Conservation (phyloP, 495 filamentous ascomycete species). For the Talaromyces wortmannii region DNA sequence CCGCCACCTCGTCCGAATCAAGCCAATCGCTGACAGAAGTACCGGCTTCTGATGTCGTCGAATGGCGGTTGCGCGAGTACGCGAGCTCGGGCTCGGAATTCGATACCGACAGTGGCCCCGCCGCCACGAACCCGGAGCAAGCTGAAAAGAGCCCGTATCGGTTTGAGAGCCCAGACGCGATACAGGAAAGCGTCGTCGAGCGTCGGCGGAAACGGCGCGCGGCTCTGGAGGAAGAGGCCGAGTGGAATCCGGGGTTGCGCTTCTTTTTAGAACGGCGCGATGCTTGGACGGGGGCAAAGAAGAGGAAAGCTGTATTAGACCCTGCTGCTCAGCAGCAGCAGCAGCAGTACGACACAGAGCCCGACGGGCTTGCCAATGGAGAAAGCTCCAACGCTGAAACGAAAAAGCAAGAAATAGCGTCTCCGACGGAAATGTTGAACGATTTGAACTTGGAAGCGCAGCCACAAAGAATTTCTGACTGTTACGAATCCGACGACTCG, state of each 20-base stretch:
- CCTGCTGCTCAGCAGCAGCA: background rate
- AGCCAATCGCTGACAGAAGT: constrained; percentile 3
- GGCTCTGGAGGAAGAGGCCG: constrained; percentile 63
- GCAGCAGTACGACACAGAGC: background rate
- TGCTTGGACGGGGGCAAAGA: constrained; percentile 76
- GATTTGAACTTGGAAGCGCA: background rate
- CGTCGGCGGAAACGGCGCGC: constrained; percentile 53
- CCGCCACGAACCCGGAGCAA: background rate
- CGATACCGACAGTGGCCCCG: constrained; percentile 8
- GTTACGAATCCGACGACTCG: constrained; percentile 25
- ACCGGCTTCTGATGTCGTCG: constrained; percentile 14
- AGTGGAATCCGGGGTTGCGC: constrained; percentile 75
- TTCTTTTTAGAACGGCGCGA: constrained; percentile 70
- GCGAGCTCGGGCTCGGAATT: constrained; percentile 38
- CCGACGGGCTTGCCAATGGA: background rate
- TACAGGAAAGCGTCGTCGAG: constrained; percentile 40
- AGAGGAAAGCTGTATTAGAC: constrained; percentile 8
- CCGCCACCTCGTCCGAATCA: constrained; percentile 14
- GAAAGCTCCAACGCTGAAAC: background rate
- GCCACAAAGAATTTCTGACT: constrained; percentile 8
- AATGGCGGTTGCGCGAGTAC: constrained; percentile 22
- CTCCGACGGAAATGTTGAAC: background rate
- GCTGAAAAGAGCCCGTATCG: constrained; percentile 40
- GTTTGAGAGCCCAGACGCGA: constrained; percentile 57
- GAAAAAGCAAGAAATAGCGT: background rate